phyloP scores from a whole-genome alignment of 179 eudicot genomes.

The Camellia oleifera region DNA sequence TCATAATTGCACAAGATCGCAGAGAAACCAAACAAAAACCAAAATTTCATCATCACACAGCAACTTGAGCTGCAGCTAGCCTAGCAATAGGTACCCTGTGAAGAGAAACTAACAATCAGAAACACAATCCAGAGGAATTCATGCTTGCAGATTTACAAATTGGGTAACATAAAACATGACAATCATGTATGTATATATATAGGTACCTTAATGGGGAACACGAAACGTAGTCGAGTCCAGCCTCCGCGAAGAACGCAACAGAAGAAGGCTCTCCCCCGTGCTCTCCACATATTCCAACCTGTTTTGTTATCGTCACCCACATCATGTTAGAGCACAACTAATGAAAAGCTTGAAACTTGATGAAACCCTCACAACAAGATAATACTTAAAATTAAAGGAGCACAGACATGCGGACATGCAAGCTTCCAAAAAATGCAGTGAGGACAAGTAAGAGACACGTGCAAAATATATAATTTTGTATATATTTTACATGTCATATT shows the following conservation, averaged over 20 bases:
- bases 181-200: no score
- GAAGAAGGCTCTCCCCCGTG: conserved; percentile 99
- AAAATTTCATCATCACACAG: conserved; percentile 28
- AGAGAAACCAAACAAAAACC: neutral
- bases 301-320: neutral
- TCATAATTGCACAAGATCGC: neutral
- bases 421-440: no score
- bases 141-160: no score
- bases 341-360: no score
- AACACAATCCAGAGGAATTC: neutral
- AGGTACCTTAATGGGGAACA: conserved; percentile 96
- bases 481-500: no score
- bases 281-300: conserved; percentile 99
- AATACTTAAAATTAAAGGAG: no score
- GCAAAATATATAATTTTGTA: no score
- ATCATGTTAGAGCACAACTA: neutral
- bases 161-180: no score
- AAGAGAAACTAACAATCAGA: neutral
- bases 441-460: no score
- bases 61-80: conserved; percentile 96
- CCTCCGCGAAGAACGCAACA: conserved; percentile 86
- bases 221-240: conserved; percentile 92
- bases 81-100: conserved; percentile 93
- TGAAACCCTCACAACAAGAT: no score
- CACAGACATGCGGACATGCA: no score